Conservation (phyloP, 2,329 filamentous ascomycete genomes). For the Pseudocercospora cruenta region DNA sequence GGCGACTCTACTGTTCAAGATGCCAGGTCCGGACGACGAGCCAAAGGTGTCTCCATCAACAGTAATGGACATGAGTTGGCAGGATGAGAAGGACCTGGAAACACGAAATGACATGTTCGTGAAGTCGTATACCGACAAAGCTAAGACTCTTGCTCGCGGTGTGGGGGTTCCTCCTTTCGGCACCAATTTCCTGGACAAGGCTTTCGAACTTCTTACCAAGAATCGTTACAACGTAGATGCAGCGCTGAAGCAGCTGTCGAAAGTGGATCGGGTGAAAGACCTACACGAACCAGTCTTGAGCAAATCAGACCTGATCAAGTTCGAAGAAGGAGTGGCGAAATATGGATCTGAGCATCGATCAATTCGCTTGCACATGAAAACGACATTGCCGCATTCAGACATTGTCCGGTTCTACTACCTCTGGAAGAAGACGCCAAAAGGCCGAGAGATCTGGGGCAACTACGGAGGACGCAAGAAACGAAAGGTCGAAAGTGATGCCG, state of each 20-base stretch:
- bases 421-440: constrained; percentile 92
- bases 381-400: constrained; percentile 69
- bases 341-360: constrained; percentile 87
- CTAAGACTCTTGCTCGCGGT: constrained; percentile 65
- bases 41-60: constrained; percentile 24
- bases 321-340: constrained; percentile 87
- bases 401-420: constrained; percentile 95
- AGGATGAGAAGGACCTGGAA: constrained; percentile 14
- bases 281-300: constrained; percentile 85
- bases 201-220: constrained; percentile 71
- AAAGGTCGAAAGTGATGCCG: constrained; percentile 61
- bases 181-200: constrained; percentile 87
- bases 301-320: constrained; percentile 79
- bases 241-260: constrained; percentile 71
- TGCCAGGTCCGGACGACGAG: constrained; percentile 45
- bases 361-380: constrained; percentile 84
- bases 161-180: constrained; percentile 74
- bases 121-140: constrained; percentile 74
- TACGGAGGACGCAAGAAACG: constrained; percentile 89
- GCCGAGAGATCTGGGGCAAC: constrained; percentile 85
- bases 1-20: constrained; percentile 75
- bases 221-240: constrained; percentile 71
- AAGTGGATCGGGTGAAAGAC: constrained; percentile 67
- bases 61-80: constrained; percentile 7
- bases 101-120: constrained; percentile 60